Conservation (phyloP, 2,329 filamentous ascomycete species). For the Exophiala sp. region DNA sequence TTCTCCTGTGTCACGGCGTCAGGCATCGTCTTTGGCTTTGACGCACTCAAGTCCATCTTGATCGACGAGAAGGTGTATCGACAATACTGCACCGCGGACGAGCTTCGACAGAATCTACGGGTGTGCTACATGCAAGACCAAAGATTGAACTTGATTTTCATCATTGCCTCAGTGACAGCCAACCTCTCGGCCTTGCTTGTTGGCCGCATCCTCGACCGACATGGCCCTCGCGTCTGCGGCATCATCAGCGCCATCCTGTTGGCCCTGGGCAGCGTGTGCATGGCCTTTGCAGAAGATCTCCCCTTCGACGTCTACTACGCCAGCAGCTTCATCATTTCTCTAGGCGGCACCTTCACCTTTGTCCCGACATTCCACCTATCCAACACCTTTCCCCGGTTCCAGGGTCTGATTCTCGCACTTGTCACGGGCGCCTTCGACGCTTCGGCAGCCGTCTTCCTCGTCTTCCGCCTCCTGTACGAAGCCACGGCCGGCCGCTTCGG, state of each 20-base stretch:
- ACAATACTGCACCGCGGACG: slow-evolving; percentile 53
- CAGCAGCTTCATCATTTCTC: slow-evolving; percentile 67
- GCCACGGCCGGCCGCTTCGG: slow-evolving; percentile 38
- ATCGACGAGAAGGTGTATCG: slow-evolving; percentile 68
- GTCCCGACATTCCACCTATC: slow-evolving; percentile 77
- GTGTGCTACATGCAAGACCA: slow-evolving; percentile 55
- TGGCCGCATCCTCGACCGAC: slow-evolving; percentile 75
- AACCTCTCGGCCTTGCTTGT: slow-evolving; percentile 81
- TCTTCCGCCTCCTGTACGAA: slow-evolving; percentile 68
- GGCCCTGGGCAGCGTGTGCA: slow-evolving; percentile 59
- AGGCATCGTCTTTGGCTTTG: slow-evolving; percentile 77
- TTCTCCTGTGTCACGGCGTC: slow-evolving; percentile 71
- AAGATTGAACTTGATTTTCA: slow-evolving; percentile 82
- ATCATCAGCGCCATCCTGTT: slow-evolving; percentile 63
- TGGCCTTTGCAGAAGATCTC: slow-evolving; percentile 60
- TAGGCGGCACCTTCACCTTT: slow-evolving; percentile 74
- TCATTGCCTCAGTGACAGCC: slow-evolving; percentile 76
- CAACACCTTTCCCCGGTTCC: slow-evolving; percentile 70
- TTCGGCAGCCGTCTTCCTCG: slow-evolving; percentile 69
- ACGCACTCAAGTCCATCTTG: slow-evolving; percentile 73
- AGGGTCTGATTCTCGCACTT: slow-evolving; percentile 68
- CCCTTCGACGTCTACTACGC: slow-evolving; percentile 69
- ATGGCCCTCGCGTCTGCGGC: slow-evolving; percentile 71
- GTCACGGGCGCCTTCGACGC: slow-evolving; percentile 79
- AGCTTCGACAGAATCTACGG: slow-evolving; percentile 43